phyloP scores from a whole-genome alignment of 2,329 filamentous ascomycete genomes.

The Sporothrix pallida region DNA sequence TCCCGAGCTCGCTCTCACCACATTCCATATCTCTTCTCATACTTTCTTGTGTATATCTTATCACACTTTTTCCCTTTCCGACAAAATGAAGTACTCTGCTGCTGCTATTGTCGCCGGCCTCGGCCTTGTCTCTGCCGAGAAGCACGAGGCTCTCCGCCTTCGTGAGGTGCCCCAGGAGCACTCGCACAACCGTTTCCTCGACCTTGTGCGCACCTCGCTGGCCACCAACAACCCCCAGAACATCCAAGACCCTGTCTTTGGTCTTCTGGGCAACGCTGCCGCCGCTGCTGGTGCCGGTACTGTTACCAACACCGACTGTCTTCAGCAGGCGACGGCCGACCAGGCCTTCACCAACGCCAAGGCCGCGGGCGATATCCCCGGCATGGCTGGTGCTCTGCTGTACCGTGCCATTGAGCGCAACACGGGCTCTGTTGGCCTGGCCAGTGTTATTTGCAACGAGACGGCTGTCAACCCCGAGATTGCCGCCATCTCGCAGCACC shows the following conservation, averaged over 20 bases:
- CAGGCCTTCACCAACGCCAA: conserved; percentile 67
- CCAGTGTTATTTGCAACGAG: conserved; percentile 62
- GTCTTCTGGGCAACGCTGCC: conserved; percentile 55
- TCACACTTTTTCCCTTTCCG: neutral
- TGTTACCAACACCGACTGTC: conserved; percentile 58
- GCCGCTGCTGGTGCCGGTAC: conserved; percentile 44
- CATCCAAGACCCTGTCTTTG: conserved; percentile 56
- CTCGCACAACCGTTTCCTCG: conserved; percentile 54
- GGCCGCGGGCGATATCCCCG: conserved; percentile 57
- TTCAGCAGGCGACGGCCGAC: conserved; percentile 64
- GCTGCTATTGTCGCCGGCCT: conserved; percentile 30
- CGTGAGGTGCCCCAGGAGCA: conserved; percentile 62
- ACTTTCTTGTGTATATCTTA: neutral
- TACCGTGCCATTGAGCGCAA: conserved; percentile 65
- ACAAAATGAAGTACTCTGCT: conserved; percentile 38
- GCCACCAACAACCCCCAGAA: conserved; percentile 55
- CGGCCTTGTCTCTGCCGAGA: conserved; percentile 36
- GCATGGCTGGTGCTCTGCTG: conserved; percentile 59
- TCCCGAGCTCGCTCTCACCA: neutral
- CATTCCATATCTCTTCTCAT: conserved; percentile 8
- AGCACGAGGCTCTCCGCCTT: conserved; percentile 29
- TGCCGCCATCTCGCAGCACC: conserved; percentile 66
- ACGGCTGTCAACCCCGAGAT: conserved; percentile 69
- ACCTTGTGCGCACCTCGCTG: conserved; percentile 48
- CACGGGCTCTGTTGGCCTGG: conserved; percentile 61